Evolutionary conservation across 1,284 basidiomycete genomes (phyloP).

Genomic region (Trichosporon ovoides): DNA sequence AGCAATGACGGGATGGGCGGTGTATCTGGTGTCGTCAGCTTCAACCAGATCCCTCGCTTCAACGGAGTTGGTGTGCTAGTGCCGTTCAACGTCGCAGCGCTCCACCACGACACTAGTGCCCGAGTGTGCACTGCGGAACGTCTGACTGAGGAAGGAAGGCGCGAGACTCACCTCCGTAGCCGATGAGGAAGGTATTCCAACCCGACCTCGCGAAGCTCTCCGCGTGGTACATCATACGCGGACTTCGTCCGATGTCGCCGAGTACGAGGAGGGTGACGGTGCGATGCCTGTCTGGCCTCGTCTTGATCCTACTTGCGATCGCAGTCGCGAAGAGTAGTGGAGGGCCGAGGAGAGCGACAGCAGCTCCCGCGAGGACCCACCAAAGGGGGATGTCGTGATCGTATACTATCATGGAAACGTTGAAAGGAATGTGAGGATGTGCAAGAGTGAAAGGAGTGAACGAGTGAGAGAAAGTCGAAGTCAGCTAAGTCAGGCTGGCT

Average conservation of each 20-base stretch:
- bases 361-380: constrained; percentile 12
- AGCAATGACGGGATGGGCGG: constrained; percentile 65
- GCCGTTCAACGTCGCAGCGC: not conserved
- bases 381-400: constrained; percentile 3
- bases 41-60: not conserved
- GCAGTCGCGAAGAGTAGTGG: constrained; percentile 11
- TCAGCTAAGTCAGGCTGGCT: not conserved
- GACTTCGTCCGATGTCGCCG: constrained; percentile 91
- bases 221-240: constrained; percentile 98
- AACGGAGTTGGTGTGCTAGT: not conserved
- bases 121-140: not conserved
- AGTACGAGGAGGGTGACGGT: constrained; percentile 83
- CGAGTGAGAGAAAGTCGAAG: too few relatives aligned
- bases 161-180: constrained; percentile 65
- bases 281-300: constrained; percentile 23
- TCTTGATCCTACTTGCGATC: constrained; percentile 10
- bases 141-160: not conserved
- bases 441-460: not conserved
- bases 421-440: not conserved
- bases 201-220: constrained; percentile 77
- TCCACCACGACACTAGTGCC: not conserved
- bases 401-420: not conserved
- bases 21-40: constrained; percentile 56
- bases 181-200: constrained; percentile 77
- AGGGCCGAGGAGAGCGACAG: constrained; percentile 9